phyloP scores from a whole-genome alignment of 2,329 filamentous ascomycete species.

The Tolypocladium guangdongense region DNA sequence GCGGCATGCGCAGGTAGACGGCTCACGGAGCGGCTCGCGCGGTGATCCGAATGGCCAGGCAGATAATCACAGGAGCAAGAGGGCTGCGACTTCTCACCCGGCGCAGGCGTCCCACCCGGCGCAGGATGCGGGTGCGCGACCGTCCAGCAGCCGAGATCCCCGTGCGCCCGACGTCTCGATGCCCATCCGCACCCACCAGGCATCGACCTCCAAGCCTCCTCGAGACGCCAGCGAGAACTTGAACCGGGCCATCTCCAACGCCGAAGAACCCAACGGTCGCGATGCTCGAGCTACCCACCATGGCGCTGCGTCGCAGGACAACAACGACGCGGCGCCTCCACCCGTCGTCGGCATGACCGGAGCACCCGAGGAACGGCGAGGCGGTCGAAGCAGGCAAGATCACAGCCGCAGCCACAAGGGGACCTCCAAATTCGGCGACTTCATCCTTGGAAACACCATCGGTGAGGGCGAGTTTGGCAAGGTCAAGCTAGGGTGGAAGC shows the following conservation, averaged over 20 bases:
- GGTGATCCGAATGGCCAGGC: slow-evolving; percentile 16
- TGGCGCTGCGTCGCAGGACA: slow-evolving; percentile 10
- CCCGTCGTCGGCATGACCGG: slow-evolving; percentile 32
- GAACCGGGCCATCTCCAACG: slow-evolving; percentile 51
- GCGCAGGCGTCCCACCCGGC: slow-evolving; percentile 18
- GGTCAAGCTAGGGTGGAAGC: slow-evolving; percentile 97
- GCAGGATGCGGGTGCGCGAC: slow-evolving; percentile 28
- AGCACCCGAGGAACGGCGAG: slow-evolving; percentile 35
- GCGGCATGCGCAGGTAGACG: slow-evolving; percentile 26
- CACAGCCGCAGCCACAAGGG: slow-evolving; percentile 46
- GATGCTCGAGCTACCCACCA: slow-evolving; percentile 12
- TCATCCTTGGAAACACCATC: slow-evolving; percentile 89
- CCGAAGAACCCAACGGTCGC: slow-evolving; percentile 19
- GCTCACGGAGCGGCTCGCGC: slow-evolving; percentile 22
- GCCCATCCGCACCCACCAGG: slow-evolving; percentile 33
- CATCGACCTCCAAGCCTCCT: slow-evolving; percentile 42
- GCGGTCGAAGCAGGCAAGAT: slow-evolving; percentile 47
- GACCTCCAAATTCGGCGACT: slow-evolving; percentile 82
- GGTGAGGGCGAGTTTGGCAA: slow-evolving; percentile 98
- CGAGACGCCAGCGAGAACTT: slow-evolving; percentile 73
- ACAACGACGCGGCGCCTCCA: slow-evolving; percentile 34
- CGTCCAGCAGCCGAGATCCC: slow-evolving; percentile 28
- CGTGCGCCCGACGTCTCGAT: slow-evolving; percentile 26
- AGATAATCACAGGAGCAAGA: slow-evolving; percentile 20
- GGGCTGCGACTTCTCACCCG: slow-evolving; percentile 13